These are phyloP conservation scores for Massarina eburnea DNA, from an alignment of 2,329 filamentous ascomycete species.

Conservation along the genomic window DNA sequence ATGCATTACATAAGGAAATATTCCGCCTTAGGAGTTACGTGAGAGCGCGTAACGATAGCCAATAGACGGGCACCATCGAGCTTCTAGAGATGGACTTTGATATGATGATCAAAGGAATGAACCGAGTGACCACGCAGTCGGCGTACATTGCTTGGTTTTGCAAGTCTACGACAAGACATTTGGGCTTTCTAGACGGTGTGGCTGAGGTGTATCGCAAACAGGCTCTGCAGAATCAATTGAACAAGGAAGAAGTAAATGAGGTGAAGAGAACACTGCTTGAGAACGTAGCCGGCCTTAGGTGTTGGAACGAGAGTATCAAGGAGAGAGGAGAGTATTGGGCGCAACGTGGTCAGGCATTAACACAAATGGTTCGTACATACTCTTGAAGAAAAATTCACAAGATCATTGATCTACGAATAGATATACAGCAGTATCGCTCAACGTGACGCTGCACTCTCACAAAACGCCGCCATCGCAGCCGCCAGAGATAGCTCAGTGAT, in stretches of 20 bases:
- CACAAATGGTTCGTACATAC: conserved; percentile 15
- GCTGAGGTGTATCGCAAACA: conserved; percentile 6
- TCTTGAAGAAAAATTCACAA: background rate
- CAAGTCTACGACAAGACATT: conserved; percentile 7
- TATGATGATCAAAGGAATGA: conserved; percentile 8
- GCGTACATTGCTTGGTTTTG: conserved; percentile 6
- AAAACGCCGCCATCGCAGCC: conserved; percentile 15
- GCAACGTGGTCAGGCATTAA: conserved; percentile 15
- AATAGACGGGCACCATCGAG: background rate
- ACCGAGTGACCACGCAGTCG: conserved; percentile 10
- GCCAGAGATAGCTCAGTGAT: conserved; percentile 22
- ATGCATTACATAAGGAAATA: conserved; percentile 9
- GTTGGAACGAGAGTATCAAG: conserved; percentile 12
- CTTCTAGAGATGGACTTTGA: conserved; percentile 10
- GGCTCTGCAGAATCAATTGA: conserved; percentile 6
- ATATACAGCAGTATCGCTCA: conserved; percentile 24
- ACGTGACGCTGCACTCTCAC: conserved; percentile 20
- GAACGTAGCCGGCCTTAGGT: conserved; percentile 8
- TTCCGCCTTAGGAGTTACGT: conserved; percentile 11
- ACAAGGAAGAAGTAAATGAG: conserved; percentile 1
- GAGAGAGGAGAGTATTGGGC: conserved; percentile 19
- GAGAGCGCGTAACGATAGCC: no score
- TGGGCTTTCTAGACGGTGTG: conserved; percentile 17
- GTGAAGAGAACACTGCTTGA: conserved; percentile 7
- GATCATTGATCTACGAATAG: conserved; percentile 4